Base-by-base conservation (phyloP, 2,329 filamentous ascomycete genomes). In the Fusarium torreyae region DNA sequence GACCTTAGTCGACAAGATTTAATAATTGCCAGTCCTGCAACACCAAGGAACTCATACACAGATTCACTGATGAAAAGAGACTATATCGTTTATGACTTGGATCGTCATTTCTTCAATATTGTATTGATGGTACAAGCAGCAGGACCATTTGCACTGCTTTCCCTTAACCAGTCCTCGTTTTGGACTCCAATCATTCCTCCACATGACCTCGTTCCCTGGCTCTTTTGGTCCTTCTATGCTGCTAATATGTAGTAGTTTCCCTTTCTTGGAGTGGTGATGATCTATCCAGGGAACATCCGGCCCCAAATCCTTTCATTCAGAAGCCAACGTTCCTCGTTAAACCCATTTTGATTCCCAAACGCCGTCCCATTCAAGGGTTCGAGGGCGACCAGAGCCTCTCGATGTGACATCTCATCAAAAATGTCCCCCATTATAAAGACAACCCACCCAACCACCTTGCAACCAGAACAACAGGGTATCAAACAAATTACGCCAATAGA, bases 181-280 rank as follows among this genome's bases (percentile, higher is more conserved):
- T 68, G 42, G 57, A 33, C 57, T 43, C 52, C 46, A 17, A 42
- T 40, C 45, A 38, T 42, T 51, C 52, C 44, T 57, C 59, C 58
- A 59, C 53, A 59, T 63, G 61, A 56, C 58, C 59, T 53, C 52
- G n/a, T 64, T 66, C 59, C 66, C 59, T 61, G 26, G 48, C 55
- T 69, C 66, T 36, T 59, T 44, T 57, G 58, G 58, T 66, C 68
- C 66, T 56, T 70, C 61, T 57, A 76, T 76, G 74, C 75, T 78
- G 75, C 76, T 60, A 64, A 62, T 60, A 71, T 72, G 54, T 63
- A 68, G 61, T 72, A 54, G 45, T 72, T 75, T 75, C 65, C 70
- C 74, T 76, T 77, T 70, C 72, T 73, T 75, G 68, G 81, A 86
- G 84, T 83, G 81, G 84, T 84, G 84, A 83, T 83, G 77, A 81